A percentile compares a stretch with the other conserved stretches of the same genome.
Evolutionary conservation across 2,329 filamentous ascomycete genomes (phyloP).

Genomic region (Cordyceps tenuipes): DNA sequence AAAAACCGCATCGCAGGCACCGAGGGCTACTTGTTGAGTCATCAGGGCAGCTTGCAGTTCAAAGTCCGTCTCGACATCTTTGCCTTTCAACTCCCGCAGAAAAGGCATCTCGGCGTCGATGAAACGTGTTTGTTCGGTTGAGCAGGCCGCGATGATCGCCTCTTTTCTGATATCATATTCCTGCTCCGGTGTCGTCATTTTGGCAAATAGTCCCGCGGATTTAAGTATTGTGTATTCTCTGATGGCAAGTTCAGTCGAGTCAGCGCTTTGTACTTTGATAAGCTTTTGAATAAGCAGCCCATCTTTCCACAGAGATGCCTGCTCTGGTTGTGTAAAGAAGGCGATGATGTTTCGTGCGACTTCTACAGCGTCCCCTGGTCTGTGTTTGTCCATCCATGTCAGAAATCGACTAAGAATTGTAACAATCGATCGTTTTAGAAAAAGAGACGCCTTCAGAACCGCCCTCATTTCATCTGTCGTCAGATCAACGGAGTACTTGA

Average conservation of each 20-base stretch:
- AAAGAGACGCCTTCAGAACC: background rate
- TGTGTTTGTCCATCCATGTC: background rate
- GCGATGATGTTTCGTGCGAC: background rate
- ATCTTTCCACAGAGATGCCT: background rate
- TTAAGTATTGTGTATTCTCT: background rate
- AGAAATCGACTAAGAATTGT: background rate
- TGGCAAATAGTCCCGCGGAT: background rate
- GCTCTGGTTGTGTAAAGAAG: background rate
- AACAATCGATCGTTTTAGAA: background rate
- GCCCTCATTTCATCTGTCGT: background rate
- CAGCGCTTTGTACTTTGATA: background rate
- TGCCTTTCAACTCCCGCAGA: background rate
- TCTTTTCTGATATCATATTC: constrained; percentile 3
- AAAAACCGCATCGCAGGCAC: background rate
- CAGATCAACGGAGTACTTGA: background rate
- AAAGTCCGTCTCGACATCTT: background rate
- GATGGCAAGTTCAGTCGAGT: background rate
- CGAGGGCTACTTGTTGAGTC: background rate
- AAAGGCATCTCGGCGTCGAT: background rate
- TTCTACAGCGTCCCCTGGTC: background rate
- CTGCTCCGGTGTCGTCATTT: background rate
- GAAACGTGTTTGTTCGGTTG: background rate
- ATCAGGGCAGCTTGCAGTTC: constrained; percentile 4
- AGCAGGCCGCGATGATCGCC: background rate
- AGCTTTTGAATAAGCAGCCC: background rate